A percentile compares a stretch with the other conserved stretches of the same genome.
Conservation (phyloP, 352 stramenopile genomes). For the Globisporangium recalcitrans region DNA sequence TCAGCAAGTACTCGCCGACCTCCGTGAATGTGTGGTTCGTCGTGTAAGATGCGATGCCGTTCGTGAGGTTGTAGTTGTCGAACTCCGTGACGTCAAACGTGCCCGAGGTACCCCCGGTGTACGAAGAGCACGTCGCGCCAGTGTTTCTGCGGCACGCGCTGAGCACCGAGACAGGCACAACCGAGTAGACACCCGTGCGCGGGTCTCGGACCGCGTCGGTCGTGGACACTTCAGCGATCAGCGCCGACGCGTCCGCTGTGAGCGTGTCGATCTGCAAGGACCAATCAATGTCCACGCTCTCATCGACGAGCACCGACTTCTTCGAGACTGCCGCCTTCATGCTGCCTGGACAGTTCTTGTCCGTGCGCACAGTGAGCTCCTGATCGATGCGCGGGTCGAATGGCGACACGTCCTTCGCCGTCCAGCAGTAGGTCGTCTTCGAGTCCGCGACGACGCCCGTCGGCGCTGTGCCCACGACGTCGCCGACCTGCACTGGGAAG, state of each 20-base stretch:
- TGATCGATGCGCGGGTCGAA: conserved; percentile 54
- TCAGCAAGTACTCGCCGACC: conserved; percentile 59
- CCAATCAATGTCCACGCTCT: conserved; percentile 55
- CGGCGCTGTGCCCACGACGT: conserved; percentile 46
- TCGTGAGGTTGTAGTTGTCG: conserved; percentile 62
- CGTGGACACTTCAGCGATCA: conserved; percentile 65
- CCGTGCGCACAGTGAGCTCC: conserved; percentile 57
- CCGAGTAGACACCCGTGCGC: conserved; percentile 44
- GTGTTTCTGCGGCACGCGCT: conserved; percentile 55
- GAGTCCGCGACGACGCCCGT: conserved; percentile 47
- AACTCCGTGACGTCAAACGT: conserved; percentile 51
- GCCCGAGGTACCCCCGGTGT: conserved; percentile 46
- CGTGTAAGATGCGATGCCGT: conserved; percentile 42
- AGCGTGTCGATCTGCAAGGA: conserved; percentile 54
- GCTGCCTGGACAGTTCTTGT: conserved; percentile 51
- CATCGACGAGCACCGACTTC: conserved; percentile 37
- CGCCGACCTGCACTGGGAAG: conserved; percentile 71
- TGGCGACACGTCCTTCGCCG: conserved; percentile 39
- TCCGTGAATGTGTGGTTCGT: conserved; percentile 50
- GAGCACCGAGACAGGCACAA: conserved; percentile 70
- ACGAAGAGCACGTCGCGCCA: conserved; percentile 52
- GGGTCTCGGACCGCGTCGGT: conserved; percentile 49
- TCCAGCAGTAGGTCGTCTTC: conserved; percentile 77
- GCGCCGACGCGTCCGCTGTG: conserved; percentile 38
- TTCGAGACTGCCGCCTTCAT: conserved; percentile 63